These are phyloP conservation scores for Microstegium vimineum DNA, from an alignment of 176 grass and related monocot genomes.

Conservation along the genomic window DNA sequence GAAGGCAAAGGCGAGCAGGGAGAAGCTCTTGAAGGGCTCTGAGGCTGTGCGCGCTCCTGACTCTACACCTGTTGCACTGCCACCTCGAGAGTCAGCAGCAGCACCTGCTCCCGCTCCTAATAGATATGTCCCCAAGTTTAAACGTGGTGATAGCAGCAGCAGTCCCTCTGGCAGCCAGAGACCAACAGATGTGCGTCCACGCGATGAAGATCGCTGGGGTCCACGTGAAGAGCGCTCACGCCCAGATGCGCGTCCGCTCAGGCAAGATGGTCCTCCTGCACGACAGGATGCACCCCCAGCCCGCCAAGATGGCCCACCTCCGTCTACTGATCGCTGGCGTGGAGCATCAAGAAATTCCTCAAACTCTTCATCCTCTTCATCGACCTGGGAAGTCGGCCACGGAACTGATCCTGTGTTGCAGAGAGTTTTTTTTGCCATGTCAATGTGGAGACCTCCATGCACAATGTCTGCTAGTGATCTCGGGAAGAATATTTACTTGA, in stretches of 20 bases:
- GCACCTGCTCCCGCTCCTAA: slow-evolving; percentile 28
- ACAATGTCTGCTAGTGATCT: background rate
- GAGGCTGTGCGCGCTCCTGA: slow-evolving; percentile 25
- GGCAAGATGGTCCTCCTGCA: slow-evolving; percentile 19
- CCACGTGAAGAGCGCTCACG: slow-evolving; percentile 50
- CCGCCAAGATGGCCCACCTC: slow-evolving; percentile 20
- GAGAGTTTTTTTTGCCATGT: slow-evolving; percentile 9
- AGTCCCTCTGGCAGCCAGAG: slow-evolving; percentile 24
- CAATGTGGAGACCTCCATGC: background rate
- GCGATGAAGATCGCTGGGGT: slow-evolving; percentile 63
- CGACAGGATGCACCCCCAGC: slow-evolving; percentile 12
- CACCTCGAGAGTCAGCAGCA: slow-evolving; percentile 29
- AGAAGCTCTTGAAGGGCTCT: slow-evolving; percentile 35
- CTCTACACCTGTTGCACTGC: slow-evolving; percentile 8
- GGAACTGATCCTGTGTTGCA: slow-evolving; percentile 22
- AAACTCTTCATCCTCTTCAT: slow-evolving; percentile 9
- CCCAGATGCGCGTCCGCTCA: slow-evolving; percentile 19
- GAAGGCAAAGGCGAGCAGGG: slow-evolving; percentile 49
- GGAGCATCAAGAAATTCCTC: slow-evolving; percentile 18
- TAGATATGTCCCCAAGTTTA: slow-evolving; percentile 72
- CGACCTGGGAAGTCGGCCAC: slow-evolving; percentile 16
- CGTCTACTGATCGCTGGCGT: slow-evolving; percentile 37
- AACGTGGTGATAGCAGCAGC: slow-evolving; percentile 3
- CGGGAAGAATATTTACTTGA: slow-evolving; percentile 11
- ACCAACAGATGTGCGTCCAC: background rate